Evolutionary conservation across 148 eudicot genomes (phyloP).

Genomic region (Chenopodium album): DNA sequence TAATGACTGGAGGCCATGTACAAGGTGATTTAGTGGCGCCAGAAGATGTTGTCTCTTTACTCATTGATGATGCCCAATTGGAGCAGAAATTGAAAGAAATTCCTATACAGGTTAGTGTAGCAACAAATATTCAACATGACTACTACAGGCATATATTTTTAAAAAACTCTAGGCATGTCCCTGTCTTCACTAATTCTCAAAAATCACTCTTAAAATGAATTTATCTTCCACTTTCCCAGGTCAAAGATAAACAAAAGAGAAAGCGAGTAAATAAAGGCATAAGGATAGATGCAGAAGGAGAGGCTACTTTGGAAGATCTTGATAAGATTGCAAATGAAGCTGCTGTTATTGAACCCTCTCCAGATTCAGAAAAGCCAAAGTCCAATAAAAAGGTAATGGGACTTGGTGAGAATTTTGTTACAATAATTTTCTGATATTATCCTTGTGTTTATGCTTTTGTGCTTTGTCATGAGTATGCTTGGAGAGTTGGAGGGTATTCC

Average conservation of each 20-base stretch:
- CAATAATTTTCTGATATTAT: neutral
- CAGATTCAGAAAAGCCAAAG: constrained; percentile 58
- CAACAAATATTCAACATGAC: neutral
- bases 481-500: neutral
- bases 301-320: constrained; percentile 85
- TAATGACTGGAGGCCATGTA: constrained; percentile 99
- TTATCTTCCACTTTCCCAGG: constrained; percentile 35
- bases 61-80: constrained; percentile 87
- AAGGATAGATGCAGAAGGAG: constrained; percentile 90
- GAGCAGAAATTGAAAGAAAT: constrained; percentile 90
- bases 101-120: constrained; percentile 57
- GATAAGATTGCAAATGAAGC: constrained; percentile 45
- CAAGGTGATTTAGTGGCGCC: constrained; percentile 96
- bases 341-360: constrained; percentile 46
- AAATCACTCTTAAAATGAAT: constrained; percentile 4
- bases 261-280: constrained; percentile 72
- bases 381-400: constrained; percentile 60
- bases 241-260: constrained; percentile 82
- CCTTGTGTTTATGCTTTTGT: neutral
- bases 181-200: neutral
- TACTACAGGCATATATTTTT: neutral
- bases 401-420: neutral
- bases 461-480: neutral
- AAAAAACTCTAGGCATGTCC: neutral
- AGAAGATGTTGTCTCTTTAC: constrained; percentile 92